Evolutionary conservation across 1,139 yeast genomes (phyloP).

Genomic region (Yamadazyma atlantica): DNA sequence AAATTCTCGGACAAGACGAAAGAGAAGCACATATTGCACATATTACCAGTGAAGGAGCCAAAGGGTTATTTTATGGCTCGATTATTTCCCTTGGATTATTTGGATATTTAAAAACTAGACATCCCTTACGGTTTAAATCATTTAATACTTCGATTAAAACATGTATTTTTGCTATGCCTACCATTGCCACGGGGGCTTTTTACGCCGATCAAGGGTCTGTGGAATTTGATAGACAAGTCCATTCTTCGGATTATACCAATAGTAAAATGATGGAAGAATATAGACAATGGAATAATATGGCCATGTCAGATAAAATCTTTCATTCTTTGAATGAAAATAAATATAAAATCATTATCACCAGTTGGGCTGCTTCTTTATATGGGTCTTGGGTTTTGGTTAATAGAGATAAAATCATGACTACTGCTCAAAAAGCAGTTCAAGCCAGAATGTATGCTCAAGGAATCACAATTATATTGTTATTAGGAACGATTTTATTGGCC

Average conservation of each 20-base stretch:
- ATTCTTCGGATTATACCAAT: slow-evolving; percentile 32
- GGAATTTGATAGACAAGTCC: slow-evolving; percentile 43
- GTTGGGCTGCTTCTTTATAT: slow-evolving; percentile 86
- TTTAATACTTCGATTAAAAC: slow-evolving; percentile 44
- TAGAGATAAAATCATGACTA: slow-evolving; percentile 73
- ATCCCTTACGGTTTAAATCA: slow-evolving; percentile 32
- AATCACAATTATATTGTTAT: slow-evolving; percentile 61
- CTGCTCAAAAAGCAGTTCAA: slow-evolving; percentile 83
- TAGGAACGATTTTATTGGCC: slow-evolving; percentile 63
- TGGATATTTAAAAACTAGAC: slow-evolving; percentile 33
- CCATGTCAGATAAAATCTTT: slow-evolving; percentile 45
- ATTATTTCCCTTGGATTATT: slow-evolving; percentile 33
- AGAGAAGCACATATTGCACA: slow-evolving; percentile 41
- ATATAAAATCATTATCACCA: slow-evolving; percentile 70
- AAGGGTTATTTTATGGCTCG: slow-evolving; percentile 43
- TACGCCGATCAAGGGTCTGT: slow-evolving; percentile 52
- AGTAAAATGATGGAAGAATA: slow-evolving; percentile 44
- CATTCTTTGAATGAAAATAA: slow-evolving; percentile 56
- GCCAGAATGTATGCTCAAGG: slow-evolving; percentile 96
- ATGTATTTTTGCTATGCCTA: slow-evolving; percentile 41
- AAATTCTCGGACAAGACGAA: slow-evolving; percentile 40
- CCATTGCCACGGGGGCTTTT: slow-evolving; percentile 39
- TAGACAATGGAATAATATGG: slow-evolving; percentile 49
- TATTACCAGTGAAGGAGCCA: slow-evolving; percentile 37
- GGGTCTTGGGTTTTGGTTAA: slow-evolving; percentile 81